Evolutionary conservation across 148 eudicot species (phyloP).

Genomic region (Simmondsia chinensis): DNA sequence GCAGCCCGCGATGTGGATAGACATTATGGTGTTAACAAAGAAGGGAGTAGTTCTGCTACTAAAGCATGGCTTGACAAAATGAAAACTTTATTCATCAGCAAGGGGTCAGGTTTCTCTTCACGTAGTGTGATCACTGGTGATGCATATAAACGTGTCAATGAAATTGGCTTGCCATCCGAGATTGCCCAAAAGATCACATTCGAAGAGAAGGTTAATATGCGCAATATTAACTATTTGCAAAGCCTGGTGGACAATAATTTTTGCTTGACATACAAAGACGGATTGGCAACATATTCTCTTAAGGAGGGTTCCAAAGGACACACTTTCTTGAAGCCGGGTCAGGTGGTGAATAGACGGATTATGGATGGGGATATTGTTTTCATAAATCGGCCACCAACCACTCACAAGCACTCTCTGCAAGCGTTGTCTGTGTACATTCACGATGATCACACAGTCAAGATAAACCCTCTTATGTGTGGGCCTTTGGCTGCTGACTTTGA

Average conservation of each 20-base stretch:
- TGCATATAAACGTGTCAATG: slow-evolving; percentile 66
- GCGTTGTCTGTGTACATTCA: slow-evolving; percentile 74
- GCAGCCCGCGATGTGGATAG: slow-evolving; percentile 72
- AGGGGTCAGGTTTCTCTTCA: slow-evolving; percentile 95
- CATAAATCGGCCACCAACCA: slow-evolving; percentile 92
- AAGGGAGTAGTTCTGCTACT: slow-evolving; percentile 42
- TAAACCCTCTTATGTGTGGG: slow-evolving; percentile 87
- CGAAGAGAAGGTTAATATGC: slow-evolving; percentile 72
- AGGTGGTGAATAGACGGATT: slow-evolving; percentile 71
- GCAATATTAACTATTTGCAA: slow-evolving; percentile 62
- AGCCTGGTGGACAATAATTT: slow-evolving; percentile 74
- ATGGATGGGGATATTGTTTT: slow-evolving; percentile 95
- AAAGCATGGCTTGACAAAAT: slow-evolving; percentile 96
- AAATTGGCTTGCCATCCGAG: slow-evolving; percentile 83
- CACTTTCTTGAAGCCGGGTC: slow-evolving; percentile 75
- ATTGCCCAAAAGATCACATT: slow-evolving; percentile 82
- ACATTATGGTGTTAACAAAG: slow-evolving; percentile 54
- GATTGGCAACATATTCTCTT: slow-evolving; percentile 55
- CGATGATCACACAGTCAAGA: slow-evolving; percentile 77
- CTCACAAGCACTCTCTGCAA: slow-evolving; percentile 90
- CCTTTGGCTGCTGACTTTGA: slow-evolving; percentile 97
- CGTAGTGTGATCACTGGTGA: slow-evolving; percentile 94
- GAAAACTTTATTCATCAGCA: slow-evolving; percentile 83
- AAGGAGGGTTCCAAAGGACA: slow-evolving; percentile 96
- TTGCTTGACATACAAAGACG: slow-evolving; percentile 74